Percentiles rank a stretch among this genome's conserved stretches.
phyloP scores from a whole-genome alignment of 495 filamentous ascomycete species.

The Penicillium pancosmium region DNA sequence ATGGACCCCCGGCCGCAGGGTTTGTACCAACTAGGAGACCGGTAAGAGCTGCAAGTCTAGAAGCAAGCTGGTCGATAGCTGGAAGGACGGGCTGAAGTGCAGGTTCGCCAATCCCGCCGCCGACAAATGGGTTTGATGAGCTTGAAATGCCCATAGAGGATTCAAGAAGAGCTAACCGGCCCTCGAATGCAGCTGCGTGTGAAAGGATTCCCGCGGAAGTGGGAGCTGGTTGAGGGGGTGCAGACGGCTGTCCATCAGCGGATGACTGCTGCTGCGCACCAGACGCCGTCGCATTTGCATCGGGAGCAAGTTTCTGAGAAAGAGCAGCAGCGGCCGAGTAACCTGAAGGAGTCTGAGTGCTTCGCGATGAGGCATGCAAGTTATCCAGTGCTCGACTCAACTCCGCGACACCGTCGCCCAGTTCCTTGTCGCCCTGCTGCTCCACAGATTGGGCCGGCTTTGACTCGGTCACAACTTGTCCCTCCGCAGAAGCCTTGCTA shows the following conservation, averaged over 20 bases:
- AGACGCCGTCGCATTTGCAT: conserved; percentile 11
- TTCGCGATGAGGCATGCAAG: conserved; percentile 49
- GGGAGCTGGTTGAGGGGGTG: conserved; percentile 19
- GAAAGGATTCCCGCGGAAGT: conserved; percentile 64
- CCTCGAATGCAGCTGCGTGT: conserved; percentile 86
- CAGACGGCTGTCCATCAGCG: conserved; percentile 1
- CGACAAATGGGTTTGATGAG: conserved; percentile 64
- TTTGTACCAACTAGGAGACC: conserved; percentile 46
- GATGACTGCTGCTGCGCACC: conserved; percentile 11
- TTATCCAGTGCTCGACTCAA: conserved; percentile 67
- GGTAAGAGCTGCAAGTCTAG: conserved; percentile 45
- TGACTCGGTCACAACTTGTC: conserved; percentile 8
- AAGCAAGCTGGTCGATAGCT: conserved; percentile 64
- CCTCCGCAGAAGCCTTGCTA: conserved; percentile 20
- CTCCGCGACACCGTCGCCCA: conserved; percentile 55
- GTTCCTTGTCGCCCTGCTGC: conserved; percentile 31
- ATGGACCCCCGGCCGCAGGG: conserved; percentile 31
- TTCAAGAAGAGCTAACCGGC: conserved; percentile 76
- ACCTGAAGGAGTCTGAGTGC: conserved; percentile 20
- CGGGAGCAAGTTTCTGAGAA: conserved; percentile 35
- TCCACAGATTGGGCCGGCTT: conserved; percentile 13
- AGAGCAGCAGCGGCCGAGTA: conserved; percentile 42
- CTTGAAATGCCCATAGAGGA: conserved; percentile 77
- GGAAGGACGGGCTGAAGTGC: conserved; percentile 82
- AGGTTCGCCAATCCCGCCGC: conserved; percentile 56